A percentile compares a stretch with the other conserved stretches of the same genome.
Conservation (phyloP, 352 stramenopile genomes). For the Phytophthora macrochlamydospora region DNA sequence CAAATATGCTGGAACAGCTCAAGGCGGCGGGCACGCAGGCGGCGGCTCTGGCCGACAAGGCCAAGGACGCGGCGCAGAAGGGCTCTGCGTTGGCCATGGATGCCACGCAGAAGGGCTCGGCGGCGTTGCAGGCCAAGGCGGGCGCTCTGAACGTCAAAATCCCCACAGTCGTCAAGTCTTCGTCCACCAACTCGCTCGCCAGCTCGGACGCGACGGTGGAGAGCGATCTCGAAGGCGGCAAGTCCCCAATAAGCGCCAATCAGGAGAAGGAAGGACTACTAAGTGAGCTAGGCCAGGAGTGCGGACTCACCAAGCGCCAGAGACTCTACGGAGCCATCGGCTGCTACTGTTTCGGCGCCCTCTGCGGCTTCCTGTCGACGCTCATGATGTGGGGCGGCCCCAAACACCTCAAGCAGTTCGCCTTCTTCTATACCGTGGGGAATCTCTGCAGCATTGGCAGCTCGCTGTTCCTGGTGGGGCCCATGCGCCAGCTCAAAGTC, state of each 20-base stretch:
- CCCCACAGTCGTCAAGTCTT: constrained; percentile 36
- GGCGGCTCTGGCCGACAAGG: constrained; percentile 57
- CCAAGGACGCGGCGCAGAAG: background rate
- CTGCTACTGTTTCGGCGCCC: constrained; percentile 73
- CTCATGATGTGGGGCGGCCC: constrained; percentile 83
- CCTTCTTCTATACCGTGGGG: constrained; percentile 84
- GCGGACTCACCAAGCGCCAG: constrained; percentile 81
- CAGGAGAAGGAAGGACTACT: constrained; percentile 79
- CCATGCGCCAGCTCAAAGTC: constrained; percentile 71
- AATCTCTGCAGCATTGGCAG: constrained; percentile 80
- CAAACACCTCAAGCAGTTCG: constrained; percentile 85
- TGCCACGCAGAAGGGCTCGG: constrained; percentile 55
- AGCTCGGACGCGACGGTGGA: constrained; percentile 31
- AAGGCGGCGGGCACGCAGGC: constrained; percentile 66
- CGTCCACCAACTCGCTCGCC: constrained; percentile 28
- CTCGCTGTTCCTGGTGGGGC: constrained; percentile 81
- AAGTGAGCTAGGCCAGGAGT: constrained; percentile 71
- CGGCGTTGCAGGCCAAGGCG: constrained; percentile 58
- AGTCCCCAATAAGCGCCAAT: constrained; percentile 37
- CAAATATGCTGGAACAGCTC: constrained; percentile 70
- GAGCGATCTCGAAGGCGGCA: constrained; percentile 46
- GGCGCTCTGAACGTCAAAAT: constrained; percentile 61
- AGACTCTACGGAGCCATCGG: constrained; percentile 73
- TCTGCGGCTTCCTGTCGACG: constrained; percentile 81
- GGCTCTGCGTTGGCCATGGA: constrained; percentile 23